Evolutionary conservation across 2,329 filamentous ascomycete genomes (phyloP).

Genomic region (Penicillium sp.): DNA sequence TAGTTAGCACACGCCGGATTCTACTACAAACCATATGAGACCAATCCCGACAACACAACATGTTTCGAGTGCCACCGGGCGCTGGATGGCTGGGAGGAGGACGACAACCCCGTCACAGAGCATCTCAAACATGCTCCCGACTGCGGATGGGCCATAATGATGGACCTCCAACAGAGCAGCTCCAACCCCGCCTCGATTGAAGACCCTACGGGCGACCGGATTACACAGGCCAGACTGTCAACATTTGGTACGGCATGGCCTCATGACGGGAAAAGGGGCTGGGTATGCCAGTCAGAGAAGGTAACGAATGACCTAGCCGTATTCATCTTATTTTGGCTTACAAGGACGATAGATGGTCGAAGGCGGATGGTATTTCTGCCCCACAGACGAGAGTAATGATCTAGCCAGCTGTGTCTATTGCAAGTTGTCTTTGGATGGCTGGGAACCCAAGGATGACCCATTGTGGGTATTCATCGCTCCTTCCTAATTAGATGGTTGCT

Average conservation of each 20-base stretch:
- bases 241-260: conserved; percentile 89
- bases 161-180: conserved; percentile 54
- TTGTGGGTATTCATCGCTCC: conserved; percentile 56
- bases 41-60: conserved; percentile 79
- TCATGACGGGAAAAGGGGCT: conserved; percentile 81
- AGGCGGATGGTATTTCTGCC: conserved; percentile 92
- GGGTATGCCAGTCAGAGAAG: conserved; percentile 88
- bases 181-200: conserved; percentile 55
- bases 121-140: conserved; percentile 78
- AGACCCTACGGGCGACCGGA: conserved; percentile 69
- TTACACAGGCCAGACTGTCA: conserved; percentile 73
- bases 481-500: conserved; percentile 15
- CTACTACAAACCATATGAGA: conserved; percentile 74
- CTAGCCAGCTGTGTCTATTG: conserved; percentile 92
- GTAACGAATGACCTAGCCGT: conserved; percentile 48
- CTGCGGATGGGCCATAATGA: conserved; percentile 84
- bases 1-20: conserved; percentile 91
- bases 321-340: conserved; percentile 17
- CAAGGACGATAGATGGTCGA: conserved; percentile 67
- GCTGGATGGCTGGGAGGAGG: conserved; percentile 87
- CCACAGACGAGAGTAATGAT: conserved; percentile 78
- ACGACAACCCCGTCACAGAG: conserved; percentile 79
- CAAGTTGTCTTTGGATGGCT: conserved; percentile 83
- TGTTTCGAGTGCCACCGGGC: conserved; percentile 85
- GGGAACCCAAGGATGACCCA: conserved; percentile 91